Conservation (phyloP, 352 stramenopile genomes). For the Pythium grandisporangium region DNA sequence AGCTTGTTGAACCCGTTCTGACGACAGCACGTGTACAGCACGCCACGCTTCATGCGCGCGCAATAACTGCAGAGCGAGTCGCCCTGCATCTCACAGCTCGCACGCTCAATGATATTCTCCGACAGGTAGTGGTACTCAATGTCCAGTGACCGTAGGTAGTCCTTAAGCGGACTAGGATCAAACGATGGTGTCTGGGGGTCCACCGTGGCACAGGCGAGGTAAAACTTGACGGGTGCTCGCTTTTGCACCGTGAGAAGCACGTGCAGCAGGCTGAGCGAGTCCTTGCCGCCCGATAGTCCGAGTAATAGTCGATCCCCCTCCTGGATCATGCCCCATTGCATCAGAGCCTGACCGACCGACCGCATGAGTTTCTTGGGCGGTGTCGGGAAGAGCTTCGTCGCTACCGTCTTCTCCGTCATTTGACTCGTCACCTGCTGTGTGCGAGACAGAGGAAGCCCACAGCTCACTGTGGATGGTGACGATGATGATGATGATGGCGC, state of each 20-base stretch:
- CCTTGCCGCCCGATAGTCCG: constrained; percentile 91
- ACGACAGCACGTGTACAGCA: constrained; percentile 76
- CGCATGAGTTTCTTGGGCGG: constrained; percentile 33
- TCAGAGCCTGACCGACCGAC: constrained; percentile 57
- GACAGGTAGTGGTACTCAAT: constrained; percentile 89
- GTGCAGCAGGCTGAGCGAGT: constrained; percentile 90
- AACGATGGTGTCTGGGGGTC: constrained; percentile 52
- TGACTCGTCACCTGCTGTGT: constrained; percentile 8
- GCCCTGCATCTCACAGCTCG: constrained; percentile 53
- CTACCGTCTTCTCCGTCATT: constrained; percentile 12
- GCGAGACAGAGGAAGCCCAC: background rate
- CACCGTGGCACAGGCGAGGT: constrained; percentile 2
- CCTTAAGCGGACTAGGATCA: constrained; percentile 90
- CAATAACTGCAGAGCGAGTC: constrained; percentile 90
- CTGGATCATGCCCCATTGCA: constrained; percentile 89
- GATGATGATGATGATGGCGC: too few species aligned
- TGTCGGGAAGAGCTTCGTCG: constrained; percentile 19
- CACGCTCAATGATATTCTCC: constrained; percentile 72
- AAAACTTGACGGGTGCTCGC: constrained; percentile 85
- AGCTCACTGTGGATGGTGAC: background rate
- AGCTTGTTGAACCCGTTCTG: constrained; percentile 66
- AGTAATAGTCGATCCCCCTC: constrained; percentile 89
- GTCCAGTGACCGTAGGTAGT: constrained; percentile 88
- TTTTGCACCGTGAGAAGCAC: constrained; percentile 86
- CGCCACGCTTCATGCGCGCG: constrained; percentile 90